Base-by-base conservation (phyloP, 2,329 filamentous ascomycete species). In the Colletotrichum abscissum region DNA sequence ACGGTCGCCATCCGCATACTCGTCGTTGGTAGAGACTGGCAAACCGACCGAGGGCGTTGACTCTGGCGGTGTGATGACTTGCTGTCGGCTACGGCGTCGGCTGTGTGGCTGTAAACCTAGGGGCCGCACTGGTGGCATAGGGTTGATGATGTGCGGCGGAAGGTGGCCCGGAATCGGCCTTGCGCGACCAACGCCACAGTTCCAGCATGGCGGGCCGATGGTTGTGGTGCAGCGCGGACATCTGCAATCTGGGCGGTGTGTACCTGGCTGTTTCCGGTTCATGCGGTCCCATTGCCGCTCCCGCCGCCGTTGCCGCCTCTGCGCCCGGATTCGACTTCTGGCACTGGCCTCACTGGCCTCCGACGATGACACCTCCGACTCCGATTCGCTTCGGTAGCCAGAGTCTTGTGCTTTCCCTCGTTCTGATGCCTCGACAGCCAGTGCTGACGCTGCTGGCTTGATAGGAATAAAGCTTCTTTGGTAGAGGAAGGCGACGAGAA, bases 401-500 rank as follows among this genome's bases (percentile, higher is more conserved):
- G 81, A 69, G 6, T 78, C 81, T 24, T 76, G 77, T 9, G 82
- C 82, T 70, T 85, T 87, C n/a, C 85, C 85, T 76, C 87, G 87
- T 19, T 85, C 84, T 30, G 78, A 78, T 24, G 83, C 81, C 24
- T 78, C 73, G 78, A 73, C 75, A 83, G 83, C 76, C 35, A 88
- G 78, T 2, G 81, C 85, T 30, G 82, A 81, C 3, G 85, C 81
- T 42, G 82, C 79, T n/a, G 86, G 79, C 74, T 79, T 84, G 69
- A 87, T 85, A 46, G 86, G 86, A 4, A 83, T 80, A 74, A 85
- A 88, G 67, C 79, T 83, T 24, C 81, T 83, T 75, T 88, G 86
- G 75, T 88, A 88, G 14, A 88, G 78, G 63, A 84, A 88, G n/a
- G 86, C 85, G 46, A 89, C 79, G 55, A 89, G 78, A 74, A 88